Evolutionary conservation across 805 yeast species (phyloP).

Genomic region (Yarrowia sp.): DNA sequence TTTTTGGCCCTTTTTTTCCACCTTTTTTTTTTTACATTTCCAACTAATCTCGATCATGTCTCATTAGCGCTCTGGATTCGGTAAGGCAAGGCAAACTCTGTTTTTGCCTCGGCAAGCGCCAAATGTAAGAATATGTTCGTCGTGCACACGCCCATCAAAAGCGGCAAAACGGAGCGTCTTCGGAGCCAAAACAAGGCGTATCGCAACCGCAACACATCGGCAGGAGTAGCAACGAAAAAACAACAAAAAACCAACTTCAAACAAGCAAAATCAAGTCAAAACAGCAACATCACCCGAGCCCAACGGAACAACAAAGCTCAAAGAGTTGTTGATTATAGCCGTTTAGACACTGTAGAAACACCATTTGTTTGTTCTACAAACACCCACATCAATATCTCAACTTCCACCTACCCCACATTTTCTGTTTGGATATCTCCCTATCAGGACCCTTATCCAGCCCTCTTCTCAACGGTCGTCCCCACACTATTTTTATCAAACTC

Average conservation of each 20-base stretch:
- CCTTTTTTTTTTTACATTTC: background rate
- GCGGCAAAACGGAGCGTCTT: background rate
- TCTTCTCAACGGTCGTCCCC: slow-evolving; percentile 17
- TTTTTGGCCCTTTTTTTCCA: background rate
- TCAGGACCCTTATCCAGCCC: background rate
- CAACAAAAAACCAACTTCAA: too few relatives aligned
- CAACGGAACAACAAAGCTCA: too few relatives aligned
- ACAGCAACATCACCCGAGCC: too few relatives aligned
- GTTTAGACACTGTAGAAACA: too few relatives aligned
- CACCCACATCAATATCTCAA: too few relatives aligned
- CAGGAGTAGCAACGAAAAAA: too few relatives aligned
- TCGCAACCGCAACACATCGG: too few relatives aligned
- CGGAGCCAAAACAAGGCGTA: background rate
- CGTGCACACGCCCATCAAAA: too few relatives aligned
- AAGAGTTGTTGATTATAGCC: too few relatives aligned
- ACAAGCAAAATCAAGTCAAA: too few relatives aligned
- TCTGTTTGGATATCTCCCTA: background rate
- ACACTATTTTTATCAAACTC: background rate
- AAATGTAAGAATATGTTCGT: slow-evolving; percentile 16
- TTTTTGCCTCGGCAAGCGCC: background rate
- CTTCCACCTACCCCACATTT: background rate
- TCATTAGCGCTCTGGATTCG: slow-evolving; percentile 14
- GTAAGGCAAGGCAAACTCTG: slow-evolving; percentile 8
- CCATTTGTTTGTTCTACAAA: too few relatives aligned
- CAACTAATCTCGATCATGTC: background rate